phyloP scores from a whole-genome alignment of 1,284 basidiomycete genomes.

The Limonomyces culmigenus region DNA sequence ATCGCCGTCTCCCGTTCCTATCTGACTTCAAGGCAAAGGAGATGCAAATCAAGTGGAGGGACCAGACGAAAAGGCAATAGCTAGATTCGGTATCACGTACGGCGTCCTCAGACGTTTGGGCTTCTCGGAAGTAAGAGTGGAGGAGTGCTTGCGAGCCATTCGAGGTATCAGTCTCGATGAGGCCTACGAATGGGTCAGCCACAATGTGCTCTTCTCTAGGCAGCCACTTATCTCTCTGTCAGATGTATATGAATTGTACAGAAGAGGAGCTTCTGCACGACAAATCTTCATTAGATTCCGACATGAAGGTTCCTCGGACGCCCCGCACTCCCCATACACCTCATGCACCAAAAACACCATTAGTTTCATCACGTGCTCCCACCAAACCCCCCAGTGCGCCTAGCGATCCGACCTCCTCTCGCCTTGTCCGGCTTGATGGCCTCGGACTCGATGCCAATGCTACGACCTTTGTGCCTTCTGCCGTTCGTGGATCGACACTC shows the following conservation, averaged over 20 bases:
- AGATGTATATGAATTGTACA: slow-evolving; percentile 58
- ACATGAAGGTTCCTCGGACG: too few relatives aligned
- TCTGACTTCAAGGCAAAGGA: neutral
- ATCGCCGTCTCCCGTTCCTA: neutral
- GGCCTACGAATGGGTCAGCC: slow-evolving; percentile 79
- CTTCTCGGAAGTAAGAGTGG: slow-evolving; percentile 55
- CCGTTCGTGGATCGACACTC: neutral
- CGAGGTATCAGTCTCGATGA: slow-evolving; percentile 71
- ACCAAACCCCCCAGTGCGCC: too few relatives aligned
- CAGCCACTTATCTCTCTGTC: slow-evolving; percentile 1
- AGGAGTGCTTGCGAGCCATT: slow-evolving; percentile 49
- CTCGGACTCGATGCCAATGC: too few relatives aligned
- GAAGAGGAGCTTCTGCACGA: slow-evolving; percentile 62
- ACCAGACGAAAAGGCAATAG: slow-evolving; percentile 55
- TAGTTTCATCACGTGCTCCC: too few relatives aligned
- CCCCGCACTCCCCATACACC: too few relatives aligned
- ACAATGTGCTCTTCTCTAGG: too few relatives aligned
- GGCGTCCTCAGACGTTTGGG: slow-evolving; percentile 76
- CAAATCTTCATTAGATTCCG: too few relatives aligned
- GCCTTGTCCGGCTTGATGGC: too few relatives aligned
- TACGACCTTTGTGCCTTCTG: too few relatives aligned
- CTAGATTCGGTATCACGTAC: slow-evolving; percentile 65
- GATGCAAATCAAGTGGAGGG: slow-evolving; percentile 25
- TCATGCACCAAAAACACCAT: too few relatives aligned
- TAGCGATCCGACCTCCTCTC: too few relatives aligned